Evolutionary conservation across 495 filamentous ascomycete species (phyloP).

Genomic region (Penicillium bialowiezense): DNA sequence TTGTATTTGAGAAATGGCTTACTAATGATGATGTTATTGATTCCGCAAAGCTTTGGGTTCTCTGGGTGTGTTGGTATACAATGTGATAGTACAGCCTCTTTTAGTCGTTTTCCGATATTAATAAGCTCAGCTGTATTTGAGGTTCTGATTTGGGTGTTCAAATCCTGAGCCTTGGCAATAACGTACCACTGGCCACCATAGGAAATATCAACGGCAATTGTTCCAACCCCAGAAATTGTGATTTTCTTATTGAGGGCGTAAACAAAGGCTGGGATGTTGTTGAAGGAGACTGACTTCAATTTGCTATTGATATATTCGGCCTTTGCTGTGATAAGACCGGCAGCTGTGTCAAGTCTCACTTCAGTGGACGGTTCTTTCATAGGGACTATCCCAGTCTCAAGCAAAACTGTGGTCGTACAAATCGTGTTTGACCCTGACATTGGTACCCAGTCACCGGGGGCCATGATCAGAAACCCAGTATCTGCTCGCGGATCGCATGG

Average conservation of each 20-base stretch:
- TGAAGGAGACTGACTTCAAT: slow-evolving; percentile 32
- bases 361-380: slow-evolving; percentile 34
- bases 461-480: slow-evolving; percentile 39
- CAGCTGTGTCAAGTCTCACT: slow-evolving; percentile 28
- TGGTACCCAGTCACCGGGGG: slow-evolving; percentile 34
- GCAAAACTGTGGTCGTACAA: slow-evolving; percentile 30
- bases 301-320: slow-evolving; percentile 33
- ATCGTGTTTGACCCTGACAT: slow-evolving; percentile 40
- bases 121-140: too few relatives aligned
- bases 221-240: slow-evolving; percentile 25
- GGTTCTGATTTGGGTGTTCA: slow-evolving; percentile 17
- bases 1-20: slow-evolving; percentile 16
- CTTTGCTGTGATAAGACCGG: slow-evolving; percentile 27
- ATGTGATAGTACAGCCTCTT: slow-evolving; percentile 19
- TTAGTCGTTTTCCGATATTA: slow-evolving; percentile 32
- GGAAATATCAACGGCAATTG: slow-evolving; percentile 29
- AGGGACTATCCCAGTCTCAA: slow-evolving; percentile 35
- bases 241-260: slow-evolving; percentile 29
- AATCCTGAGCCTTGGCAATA: slow-evolving; percentile 26
- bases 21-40: slow-evolving; percentile 27
- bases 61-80: slow-evolving; percentile 34
- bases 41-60: slow-evolving; percentile 24
- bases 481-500: slow-evolving; percentile 33
- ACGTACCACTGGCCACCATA: slow-evolving; percentile 37
- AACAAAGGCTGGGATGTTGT: slow-evolving; percentile 36